Evolutionary conservation across 805 yeast genomes (phyloP).

Genomic region (Schwanniomyces polymorphus): DNA sequence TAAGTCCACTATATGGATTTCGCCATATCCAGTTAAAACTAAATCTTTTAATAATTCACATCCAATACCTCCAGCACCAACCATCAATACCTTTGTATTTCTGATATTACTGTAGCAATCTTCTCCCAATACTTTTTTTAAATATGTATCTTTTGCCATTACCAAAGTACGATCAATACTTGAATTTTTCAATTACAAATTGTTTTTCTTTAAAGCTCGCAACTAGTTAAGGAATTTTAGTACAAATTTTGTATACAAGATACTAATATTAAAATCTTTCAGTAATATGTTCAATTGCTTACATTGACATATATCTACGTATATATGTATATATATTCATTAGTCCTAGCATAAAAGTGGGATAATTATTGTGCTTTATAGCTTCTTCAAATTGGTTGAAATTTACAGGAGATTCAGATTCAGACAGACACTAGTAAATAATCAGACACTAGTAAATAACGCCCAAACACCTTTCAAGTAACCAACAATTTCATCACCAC

Average conservation of each 20-base stretch:
- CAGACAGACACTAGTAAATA: slow-evolving; percentile 64
- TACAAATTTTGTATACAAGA: neutral
- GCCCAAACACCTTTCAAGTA: slow-evolving; percentile 77
- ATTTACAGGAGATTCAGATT: slow-evolving; percentile 20
- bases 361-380: neutral
- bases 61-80: slow-evolving; percentile 97
- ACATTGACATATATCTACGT: neutral
- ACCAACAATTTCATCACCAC: slow-evolving; percentile 79
- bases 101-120: slow-evolving; percentile 27
- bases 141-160: slow-evolving; percentile 43
- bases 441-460: slow-evolving; percentile 61
- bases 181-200: neutral
- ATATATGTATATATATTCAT: neutral
- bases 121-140: slow-evolving; percentile 45
- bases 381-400: neutral
- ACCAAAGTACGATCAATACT: neutral
- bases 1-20: slow-evolving; percentile 87
- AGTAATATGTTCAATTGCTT: neutral
- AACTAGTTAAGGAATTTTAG: neutral
- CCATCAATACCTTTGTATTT: slow-evolving; percentile 64
- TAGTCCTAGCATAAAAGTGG: neutral
- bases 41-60: slow-evolving; percentile 86
- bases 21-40: slow-evolving; percentile 77
- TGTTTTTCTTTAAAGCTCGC: neutral
- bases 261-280: neutral